Evolutionary conservation across 768 basidiomycete species (phyloP), one percentile per base, ranked within the genome.

Genomic region (Pleurotus tuoliensis): DNA sequence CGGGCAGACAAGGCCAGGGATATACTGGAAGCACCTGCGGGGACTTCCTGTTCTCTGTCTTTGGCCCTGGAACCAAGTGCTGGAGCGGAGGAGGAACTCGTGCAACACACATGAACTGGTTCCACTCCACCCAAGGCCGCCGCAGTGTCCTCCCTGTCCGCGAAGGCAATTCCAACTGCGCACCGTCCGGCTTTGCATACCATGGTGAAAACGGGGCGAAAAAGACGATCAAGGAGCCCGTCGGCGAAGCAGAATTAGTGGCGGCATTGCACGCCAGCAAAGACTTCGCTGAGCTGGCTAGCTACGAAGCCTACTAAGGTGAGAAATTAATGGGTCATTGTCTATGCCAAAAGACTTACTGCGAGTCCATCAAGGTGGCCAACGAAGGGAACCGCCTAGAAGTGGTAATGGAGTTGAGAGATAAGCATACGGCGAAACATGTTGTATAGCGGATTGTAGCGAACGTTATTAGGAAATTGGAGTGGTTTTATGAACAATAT

Each of bases 61-160:
- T 52, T 22, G 51, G 51, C 15, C 51, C 51, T 11, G 51, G 51
- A 5, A 37, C 30, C 24, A 52, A 37, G 51, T 52, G 51, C 51
- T 52, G 51, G 51, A 52, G 41, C 27, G 54, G 54, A 34, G 54
- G 54, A 55, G 54, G 54, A 9, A 44, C 54, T 34, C 41, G 45
- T 44, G 54, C 54, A 13, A 22, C 24, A 9, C 27, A 45, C 54
- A 55, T 55, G 54, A 55, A 55, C 54, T 55, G 22, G 24, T 55
- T 55, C 22, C 43, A 55, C 43, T 55, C 54, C 18, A 43, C 54
- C 34, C 43, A 47, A 20, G 27, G 43, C 5, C 27, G 43, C 6
- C 24, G 43, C 27, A 51, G 38, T 5, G 20, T 44, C 20, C 12
- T 55, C 15, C 22, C 43, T 12, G 43, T n/a, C 2, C 22, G 45